phyloP scores from a whole-genome alignment of 768 basidiomycete species.

The Suillus americanus region DNA sequence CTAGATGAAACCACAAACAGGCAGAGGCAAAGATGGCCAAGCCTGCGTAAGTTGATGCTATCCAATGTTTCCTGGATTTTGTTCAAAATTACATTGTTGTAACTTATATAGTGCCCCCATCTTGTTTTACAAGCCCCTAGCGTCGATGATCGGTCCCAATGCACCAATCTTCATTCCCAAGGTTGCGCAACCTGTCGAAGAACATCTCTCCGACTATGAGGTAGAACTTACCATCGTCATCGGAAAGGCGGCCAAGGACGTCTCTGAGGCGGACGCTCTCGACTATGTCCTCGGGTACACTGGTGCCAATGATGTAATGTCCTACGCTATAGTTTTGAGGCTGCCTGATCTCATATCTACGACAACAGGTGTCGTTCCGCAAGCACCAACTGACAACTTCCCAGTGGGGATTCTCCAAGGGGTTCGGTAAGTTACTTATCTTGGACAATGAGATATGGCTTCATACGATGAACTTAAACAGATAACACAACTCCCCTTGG shows the following conservation, averaged over 20 bases:
- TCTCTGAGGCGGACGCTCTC: constrained; percentile 76
- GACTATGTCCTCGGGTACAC: constrained; percentile 87
- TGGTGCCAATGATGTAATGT: constrained; percentile 69
- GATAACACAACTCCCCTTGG: constrained; percentile 63
- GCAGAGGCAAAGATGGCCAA: constrained; percentile 64
- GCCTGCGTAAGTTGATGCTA: constrained; percentile 50
- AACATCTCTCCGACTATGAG: constrained; percentile 80
- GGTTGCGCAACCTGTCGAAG: constrained; percentile 65
- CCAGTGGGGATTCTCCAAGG: constrained; percentile 89
- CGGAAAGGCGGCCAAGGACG: constrained; percentile 77
- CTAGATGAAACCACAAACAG: constrained; percentile 30
- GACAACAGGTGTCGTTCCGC: constrained; percentile 70
- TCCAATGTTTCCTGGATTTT: neutral
- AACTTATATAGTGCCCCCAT: constrained; percentile 54
- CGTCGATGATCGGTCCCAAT: constrained; percentile 68
- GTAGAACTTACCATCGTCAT: constrained; percentile 82
- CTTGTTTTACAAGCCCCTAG: constrained; percentile 77
- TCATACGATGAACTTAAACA: constrained; percentile 5
- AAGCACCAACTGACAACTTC: constrained; percentile 77
- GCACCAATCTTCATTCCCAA: constrained; percentile 65
- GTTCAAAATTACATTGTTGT: neutral
- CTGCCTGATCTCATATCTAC: neutral
- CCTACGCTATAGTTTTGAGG: neutral
- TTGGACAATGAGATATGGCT: neutral
- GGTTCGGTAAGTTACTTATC: constrained; percentile 57